phyloP scores from a whole-genome alignment of 2,329 filamentous ascomycete species.

The Raffaelea albimanens region DNA sequence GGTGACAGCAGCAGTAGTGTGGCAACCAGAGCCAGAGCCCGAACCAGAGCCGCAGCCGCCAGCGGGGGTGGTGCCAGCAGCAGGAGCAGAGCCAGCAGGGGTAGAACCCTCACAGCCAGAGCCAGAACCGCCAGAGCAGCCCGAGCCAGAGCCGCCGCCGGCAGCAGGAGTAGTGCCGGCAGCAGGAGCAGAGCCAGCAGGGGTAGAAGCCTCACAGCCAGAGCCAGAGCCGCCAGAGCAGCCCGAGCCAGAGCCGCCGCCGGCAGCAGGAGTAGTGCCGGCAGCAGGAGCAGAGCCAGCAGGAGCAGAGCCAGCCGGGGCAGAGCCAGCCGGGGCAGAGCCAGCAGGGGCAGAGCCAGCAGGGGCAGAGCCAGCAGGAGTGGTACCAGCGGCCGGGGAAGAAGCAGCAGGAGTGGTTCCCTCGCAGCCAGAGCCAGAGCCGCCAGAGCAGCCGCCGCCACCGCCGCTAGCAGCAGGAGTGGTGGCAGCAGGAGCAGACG shows the following conservation, averaged over 20 bases:
- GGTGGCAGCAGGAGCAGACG: slow-evolving; percentile 12
- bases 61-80: not conserved
- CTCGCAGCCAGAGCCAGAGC: not conserved
- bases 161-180: not conserved
- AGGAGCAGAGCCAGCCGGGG: not conserved
- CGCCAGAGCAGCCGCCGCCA: slow-evolving; percentile 1
- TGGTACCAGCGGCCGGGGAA: not conserved
- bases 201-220: not conserved
- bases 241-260: not conserved
- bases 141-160: not conserved
- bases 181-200: not conserved
- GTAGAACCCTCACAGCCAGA: not conserved
- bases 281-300: not conserved
- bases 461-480: slow-evolving; percentile 4
- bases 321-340: not conserved
- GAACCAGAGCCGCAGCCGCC: not conserved
- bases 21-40: not conserved
- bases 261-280: not conserved
- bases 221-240: not conserved
- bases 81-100: not conserved
- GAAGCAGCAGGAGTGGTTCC: not conserved
- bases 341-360: not conserved
- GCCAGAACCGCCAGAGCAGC: not conserved
- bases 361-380: not conserved
- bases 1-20: not conserved